Percentiles rank a stretch among this genome's conserved stretches.
phyloP scores from a whole-genome alignment of 2,329 filamentous ascomycete genomes.

The Calonectria ilicicola region DNA sequence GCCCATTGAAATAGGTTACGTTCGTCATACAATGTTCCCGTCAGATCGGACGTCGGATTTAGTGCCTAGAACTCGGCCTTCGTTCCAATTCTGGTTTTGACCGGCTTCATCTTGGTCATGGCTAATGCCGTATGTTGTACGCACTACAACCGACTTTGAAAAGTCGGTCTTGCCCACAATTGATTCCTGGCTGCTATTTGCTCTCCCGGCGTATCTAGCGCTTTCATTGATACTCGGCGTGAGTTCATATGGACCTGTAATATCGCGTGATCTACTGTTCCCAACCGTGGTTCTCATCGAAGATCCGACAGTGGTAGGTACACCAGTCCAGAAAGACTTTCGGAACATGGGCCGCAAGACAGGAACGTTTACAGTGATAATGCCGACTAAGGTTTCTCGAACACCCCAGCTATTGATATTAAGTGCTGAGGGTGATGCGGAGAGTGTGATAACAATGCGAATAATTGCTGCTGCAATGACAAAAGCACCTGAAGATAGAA shows the following conservation, averaged over 20 bases:
- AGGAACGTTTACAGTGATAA: slow-evolving; percentile 50
- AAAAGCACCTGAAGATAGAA: slow-evolving; percentile 42
- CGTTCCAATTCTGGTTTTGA: background rate
- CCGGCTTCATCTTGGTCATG: slow-evolving; percentile 1
- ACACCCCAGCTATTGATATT: slow-evolving; percentile 43
- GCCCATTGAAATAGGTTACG: no score
- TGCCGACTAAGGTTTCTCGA: slow-evolving; percentile 50
- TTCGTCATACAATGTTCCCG: background rate
- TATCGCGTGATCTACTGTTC: slow-evolving; percentile 20
- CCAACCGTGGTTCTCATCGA: slow-evolving; percentile 1
- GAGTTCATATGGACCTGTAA: slow-evolving; percentile 29
- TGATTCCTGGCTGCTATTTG: slow-evolving; percentile 27
- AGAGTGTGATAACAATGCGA: slow-evolving; percentile 33
- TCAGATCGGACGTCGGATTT: background rate
- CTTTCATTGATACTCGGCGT: slow-evolving; percentile 20
- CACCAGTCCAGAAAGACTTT: slow-evolving; percentile 18
- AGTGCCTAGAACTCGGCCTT: background rate
- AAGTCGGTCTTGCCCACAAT: slow-evolving; percentile 19
- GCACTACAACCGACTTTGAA: slow-evolving; percentile 23
- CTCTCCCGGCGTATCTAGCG: background rate
- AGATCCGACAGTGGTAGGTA: background rate
- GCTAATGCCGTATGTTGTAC: slow-evolving; percentile 25
- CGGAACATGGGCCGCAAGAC: slow-evolving; percentile 28
- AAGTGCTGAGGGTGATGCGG: slow-evolving; percentile 36
- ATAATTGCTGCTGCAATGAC: slow-evolving; percentile 43